Base-by-base conservation (phyloP, 305 asterid species). In the Stenogyne calaminthoides region DNA sequence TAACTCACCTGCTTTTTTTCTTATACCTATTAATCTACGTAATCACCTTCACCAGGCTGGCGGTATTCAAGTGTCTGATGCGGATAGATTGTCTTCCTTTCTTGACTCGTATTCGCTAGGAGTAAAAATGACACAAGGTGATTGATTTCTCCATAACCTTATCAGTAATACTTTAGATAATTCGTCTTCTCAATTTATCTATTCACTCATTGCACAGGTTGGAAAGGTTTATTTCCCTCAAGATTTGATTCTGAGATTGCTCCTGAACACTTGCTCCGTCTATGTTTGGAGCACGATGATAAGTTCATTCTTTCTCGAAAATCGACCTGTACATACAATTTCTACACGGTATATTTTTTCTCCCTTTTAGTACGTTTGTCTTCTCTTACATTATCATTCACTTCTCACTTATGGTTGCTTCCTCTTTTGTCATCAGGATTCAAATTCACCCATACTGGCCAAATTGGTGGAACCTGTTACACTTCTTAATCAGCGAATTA, bases 231-330 rank as follows among this genome's bases (percentile, higher is more conserved):
- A 32, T 58, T 76, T 70, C 76, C 87, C 62, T 86, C 96, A 54
- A 79, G 68, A 77, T 84, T 89, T 55, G 98, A 92, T 83, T 85
- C 96, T 29, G 91, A 85, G 85, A 78, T 93, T 80, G 77, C 90
- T 3, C 99, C 96, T 7, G 99, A 92, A 74, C 96, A 92, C 80
- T 80, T 91, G 59, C 85, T 95, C 37, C 88, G 90, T 76, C 86
- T 95, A 67, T 87, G 96, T 78, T 80, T 95, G 85, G 97, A 90
- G 91, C 91, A 92, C 78, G 93, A 88, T 65, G 77, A 81, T 18
- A 88, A 69, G 79, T 84, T 84, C 69, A 67, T 51, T 58, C 76
- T 39, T 71, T 69, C 88, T 54, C 75, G 70, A 40, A 85, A 84
- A 75, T 77, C 90, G 58, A 72, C 80, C 62, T 66, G 55, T 16